These are phyloP conservation scores for Pyricularia sp. DNA, from an alignment of 2,329 filamentous ascomycete species.

Conservation along the genomic window DNA sequence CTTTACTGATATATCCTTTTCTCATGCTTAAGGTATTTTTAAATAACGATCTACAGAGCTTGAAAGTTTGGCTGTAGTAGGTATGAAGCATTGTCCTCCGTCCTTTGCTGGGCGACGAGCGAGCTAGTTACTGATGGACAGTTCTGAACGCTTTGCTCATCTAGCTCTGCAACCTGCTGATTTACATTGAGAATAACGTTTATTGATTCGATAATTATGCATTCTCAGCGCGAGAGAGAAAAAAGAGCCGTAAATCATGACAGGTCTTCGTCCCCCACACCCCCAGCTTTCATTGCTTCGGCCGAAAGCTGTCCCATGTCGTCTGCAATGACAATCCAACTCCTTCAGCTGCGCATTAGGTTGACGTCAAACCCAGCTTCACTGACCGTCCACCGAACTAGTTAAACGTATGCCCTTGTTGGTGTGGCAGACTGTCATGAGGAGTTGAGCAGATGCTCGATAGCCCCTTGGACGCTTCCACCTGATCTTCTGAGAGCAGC, in stretches of 20 bases:
- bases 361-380: neutral
- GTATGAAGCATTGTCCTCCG: no score
- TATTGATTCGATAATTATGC: neutral
- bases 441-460: slow-evolving; percentile 54
- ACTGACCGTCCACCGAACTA: neutral
- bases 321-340: neutral
- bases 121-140: neutral
- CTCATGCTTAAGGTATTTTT: no score
- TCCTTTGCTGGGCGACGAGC: no score
- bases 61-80: no score
- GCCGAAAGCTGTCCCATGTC: neutral
- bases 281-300: neutral
- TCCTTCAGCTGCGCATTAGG: neutral
- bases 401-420: neutral
- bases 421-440: slow-evolving; percentile 4
- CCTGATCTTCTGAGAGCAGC: slow-evolving; percentile 77
- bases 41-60: no score
- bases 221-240: neutral
- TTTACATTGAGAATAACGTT: neutral
- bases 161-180: neutral
- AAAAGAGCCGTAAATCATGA: neutral
- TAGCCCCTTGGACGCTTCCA: slow-evolving; percentile 84
- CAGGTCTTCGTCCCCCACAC: neutral
- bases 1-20: no score
- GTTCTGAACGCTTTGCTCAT: neutral